Conservation (phyloP, 1,284 basidiomycete species). For the Malassezia dermatis region DNA sequence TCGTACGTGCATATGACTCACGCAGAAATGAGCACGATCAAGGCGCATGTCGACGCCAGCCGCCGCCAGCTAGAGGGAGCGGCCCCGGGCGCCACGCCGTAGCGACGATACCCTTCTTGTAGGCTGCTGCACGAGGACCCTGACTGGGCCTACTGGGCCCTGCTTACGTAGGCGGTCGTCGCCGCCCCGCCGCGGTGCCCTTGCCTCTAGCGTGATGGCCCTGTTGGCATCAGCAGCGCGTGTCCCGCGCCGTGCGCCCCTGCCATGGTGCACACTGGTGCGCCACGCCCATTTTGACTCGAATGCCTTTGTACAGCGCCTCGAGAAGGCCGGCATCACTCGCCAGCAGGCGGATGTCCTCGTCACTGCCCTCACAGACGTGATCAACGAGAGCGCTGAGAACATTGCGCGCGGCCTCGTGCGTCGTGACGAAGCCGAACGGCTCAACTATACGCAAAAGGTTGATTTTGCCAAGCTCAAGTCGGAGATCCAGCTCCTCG, state of each 20-base stretch:
- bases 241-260: not conserved
- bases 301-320: constrained; percentile 38
- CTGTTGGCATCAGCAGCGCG: not conserved
- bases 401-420: constrained; percentile 40
- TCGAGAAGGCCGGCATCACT: constrained; percentile 42
- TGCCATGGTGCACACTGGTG: not conserved
- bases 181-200: not conserved
- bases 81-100: not conserved
- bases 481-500: constrained; percentile 87
- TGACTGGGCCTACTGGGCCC: not conserved
- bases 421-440: constrained; percentile 41
- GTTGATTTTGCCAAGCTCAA: constrained; percentile 96
- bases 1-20: constrained; percentile 53
- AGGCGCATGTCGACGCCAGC: constrained; percentile 70
- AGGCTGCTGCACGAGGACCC: not conserved
- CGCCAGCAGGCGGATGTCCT: constrained; percentile 41
- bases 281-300: constrained; percentile 38
- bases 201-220: not conserved
- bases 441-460: constrained; percentile 44
- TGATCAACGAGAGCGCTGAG: constrained; percentile 41
- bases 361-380: constrained; percentile 38
- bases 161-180: not conserved
- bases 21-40: constrained; percentile 70
- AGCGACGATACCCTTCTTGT: not conserved
- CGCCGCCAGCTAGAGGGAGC: constrained; percentile 47